phyloP scores from a whole-genome alignment of 2,329 filamentous ascomycete species.

The Calycina herbarum region DNA sequence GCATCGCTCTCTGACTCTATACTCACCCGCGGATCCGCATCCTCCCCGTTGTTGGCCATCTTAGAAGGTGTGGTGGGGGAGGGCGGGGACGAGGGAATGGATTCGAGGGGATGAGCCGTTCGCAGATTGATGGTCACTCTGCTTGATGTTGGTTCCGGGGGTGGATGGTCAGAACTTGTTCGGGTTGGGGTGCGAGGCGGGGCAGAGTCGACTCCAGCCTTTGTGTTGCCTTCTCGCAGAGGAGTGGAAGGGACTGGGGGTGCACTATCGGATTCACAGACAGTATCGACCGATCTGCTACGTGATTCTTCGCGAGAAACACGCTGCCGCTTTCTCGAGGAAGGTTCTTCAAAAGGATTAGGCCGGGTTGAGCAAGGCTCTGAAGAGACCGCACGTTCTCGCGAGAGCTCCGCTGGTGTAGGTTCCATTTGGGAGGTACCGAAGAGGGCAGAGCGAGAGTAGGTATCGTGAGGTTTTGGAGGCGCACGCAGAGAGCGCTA shows the following conservation, averaged over 20 bases:
- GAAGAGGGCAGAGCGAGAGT: slow-evolving; percentile 50
- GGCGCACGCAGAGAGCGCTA: slow-evolving; percentile 29
- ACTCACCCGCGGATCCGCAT: slow-evolving; percentile 29
- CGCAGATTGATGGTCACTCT: slow-evolving; percentile 62
- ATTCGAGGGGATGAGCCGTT: slow-evolving; percentile 45
- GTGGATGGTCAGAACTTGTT: slow-evolving; percentile 35
- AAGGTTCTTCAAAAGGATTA: slow-evolving; percentile 61
- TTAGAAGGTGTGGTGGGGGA: slow-evolving; percentile 39
- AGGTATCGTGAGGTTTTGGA: slow-evolving; percentile 20
- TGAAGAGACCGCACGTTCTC: slow-evolving; percentile 60
- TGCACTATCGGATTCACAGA: slow-evolving; percentile 23
- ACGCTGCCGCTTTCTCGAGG: slow-evolving; percentile 60
- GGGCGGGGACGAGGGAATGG: slow-evolving; percentile 45
- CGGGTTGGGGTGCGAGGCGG: slow-evolving; percentile 35
- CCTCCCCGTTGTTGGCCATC: slow-evolving; percentile 27
- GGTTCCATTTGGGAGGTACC: slow-evolving; percentile 42
- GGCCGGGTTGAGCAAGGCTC: slow-evolving; percentile 63
- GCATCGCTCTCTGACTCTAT: slow-evolving; percentile 37
- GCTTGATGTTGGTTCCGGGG: slow-evolving; percentile 51
- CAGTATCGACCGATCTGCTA: slow-evolving; percentile 50
- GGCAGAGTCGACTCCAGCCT: slow-evolving; percentile 37
- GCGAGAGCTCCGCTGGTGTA: slow-evolving; percentile 41
- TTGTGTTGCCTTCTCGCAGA: slow-evolving; percentile 29
- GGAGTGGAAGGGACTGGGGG: slow-evolving; percentile 20
- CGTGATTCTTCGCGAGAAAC: slow-evolving; percentile 58